phyloP scores from a whole-genome alignment of 2,329 filamentous ascomycete species.

The Alternaria conjuncta region DNA sequence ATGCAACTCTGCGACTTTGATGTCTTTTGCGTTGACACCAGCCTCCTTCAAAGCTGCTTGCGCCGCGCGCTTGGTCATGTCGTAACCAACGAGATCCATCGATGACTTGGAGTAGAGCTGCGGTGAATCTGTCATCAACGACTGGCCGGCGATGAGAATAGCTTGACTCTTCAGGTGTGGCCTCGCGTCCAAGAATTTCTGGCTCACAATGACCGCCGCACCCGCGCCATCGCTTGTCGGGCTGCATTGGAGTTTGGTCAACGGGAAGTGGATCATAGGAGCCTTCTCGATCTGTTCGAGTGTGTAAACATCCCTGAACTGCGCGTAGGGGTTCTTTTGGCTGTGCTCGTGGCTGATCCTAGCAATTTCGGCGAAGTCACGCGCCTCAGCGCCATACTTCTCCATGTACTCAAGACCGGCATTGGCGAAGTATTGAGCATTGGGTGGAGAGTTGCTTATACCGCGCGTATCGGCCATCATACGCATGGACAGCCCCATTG shows the following conservation, averaged over 20 bases:
- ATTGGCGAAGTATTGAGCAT: slow-evolving; percentile 94
- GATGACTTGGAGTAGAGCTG: slow-evolving; percentile 77
- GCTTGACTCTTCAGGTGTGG: slow-evolving; percentile 82
- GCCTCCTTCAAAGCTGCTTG: slow-evolving; percentile 75
- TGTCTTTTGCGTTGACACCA: slow-evolving; percentile 67
- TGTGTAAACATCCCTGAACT: slow-evolving; percentile 90
- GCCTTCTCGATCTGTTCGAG: slow-evolving; percentile 79
- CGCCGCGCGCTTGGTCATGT: slow-evolving; percentile 79
- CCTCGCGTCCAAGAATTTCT: slow-evolving; percentile 82
- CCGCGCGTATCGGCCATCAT: slow-evolving; percentile 88
- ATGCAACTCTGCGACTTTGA: slow-evolving; percentile 88
- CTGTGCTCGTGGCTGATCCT: slow-evolving; percentile 91
- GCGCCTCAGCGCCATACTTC: slow-evolving; percentile 81
- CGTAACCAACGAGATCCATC: slow-evolving; percentile 89
- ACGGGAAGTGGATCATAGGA: slow-evolving; percentile 78
- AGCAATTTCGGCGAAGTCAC: slow-evolving; percentile 93
- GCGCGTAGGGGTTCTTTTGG: slow-evolving; percentile 88
- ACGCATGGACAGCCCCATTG: slow-evolving; percentile 71
- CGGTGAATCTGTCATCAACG: slow-evolving; percentile 80
- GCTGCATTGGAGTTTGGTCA: slow-evolving; percentile 96
- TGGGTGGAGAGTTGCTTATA: slow-evolving; percentile 77
- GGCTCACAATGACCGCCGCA: slow-evolving; percentile 85
- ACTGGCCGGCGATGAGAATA: slow-evolving; percentile 84
- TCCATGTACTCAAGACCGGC: slow-evolving; percentile 94
- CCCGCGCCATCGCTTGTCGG: slow-evolving; percentile 92